Conservation (phyloP, 129 eudicot species). For the Mikania micrantha region DNA sequence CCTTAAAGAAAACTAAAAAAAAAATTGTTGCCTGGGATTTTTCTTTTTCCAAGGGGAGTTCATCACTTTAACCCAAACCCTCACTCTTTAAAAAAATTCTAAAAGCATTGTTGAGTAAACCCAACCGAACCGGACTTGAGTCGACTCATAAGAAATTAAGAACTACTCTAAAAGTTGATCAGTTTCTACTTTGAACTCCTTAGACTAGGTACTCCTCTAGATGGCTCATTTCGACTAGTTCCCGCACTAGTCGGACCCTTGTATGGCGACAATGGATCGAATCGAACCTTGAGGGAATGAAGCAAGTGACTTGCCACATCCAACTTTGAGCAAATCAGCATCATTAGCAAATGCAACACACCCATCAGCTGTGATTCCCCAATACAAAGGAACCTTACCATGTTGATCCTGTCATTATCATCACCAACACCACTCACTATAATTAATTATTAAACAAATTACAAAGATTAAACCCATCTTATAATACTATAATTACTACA, state of each 20-base stretch:
- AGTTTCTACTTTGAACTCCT: background rate
- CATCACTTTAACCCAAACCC: too few relatives aligned
- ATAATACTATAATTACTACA: background rate
- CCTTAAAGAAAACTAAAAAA: too few relatives aligned
- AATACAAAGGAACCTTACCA: constrained; percentile 92
- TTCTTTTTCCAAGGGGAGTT: too few relatives aligned
- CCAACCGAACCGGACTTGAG: too few relatives aligned
- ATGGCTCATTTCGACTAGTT: background rate
- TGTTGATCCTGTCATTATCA: constrained; percentile 66
- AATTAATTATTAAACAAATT: background rate
- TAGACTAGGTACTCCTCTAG: too few relatives aligned
- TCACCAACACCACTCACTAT: constrained; percentile 16
- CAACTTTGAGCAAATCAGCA: constrained; percentile 89
- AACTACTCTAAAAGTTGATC: background rate
- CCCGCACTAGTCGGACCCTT: background rate
- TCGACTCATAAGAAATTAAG: background rate
- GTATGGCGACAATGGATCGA: background rate
- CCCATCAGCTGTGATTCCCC: constrained; percentile 99
- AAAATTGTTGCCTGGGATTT: too few relatives aligned
- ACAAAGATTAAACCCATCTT: background rate
- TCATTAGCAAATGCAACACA: constrained; percentile 89
- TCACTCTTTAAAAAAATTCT: too few relatives aligned
- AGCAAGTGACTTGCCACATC: constrained; percentile 99
- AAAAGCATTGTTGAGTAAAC: background rate
- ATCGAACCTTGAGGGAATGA: constrained; percentile 88